Evolutionary conservation across 495 filamentous ascomycete genomes (phyloP), one percentile per base, ranked within the genome.

Genomic region (Podospora australis): DNA sequence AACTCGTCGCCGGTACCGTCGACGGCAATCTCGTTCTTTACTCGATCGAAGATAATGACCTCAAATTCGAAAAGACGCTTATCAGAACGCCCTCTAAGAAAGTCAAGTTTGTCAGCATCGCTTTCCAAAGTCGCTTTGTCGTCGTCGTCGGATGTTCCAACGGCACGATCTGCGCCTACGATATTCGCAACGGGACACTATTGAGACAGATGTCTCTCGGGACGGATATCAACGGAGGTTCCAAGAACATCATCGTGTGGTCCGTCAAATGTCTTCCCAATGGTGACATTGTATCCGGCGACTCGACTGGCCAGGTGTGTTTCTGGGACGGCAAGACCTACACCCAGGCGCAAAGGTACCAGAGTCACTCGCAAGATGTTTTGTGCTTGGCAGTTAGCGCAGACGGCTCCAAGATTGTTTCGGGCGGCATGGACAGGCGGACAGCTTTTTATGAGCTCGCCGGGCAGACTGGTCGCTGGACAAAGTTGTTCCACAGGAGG

Each of bases 311-410:
- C 24, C 87, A 95, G 59, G 72, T 99, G 8, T 80, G 84, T 44
- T 88, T 97, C 63, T 97, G 87, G 85, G 89, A 96, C 65, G 88
- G 86, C 28, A 90, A 84, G 70, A 94, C 83, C 41, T 94, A 91
- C 56, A 84, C 88, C 4, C 81, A 95, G 29, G 71, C 81, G 22
- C 92, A 97, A 62, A 77, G 91, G 41, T 77, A 97, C 41, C 79
- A 88, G 58, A 78, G 83, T 14, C 92, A 97, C 54, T 79, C 84
- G 38, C 87, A 91, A n/a, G 92, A 99, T 71, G 79, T 92, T 21
- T 68, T 99, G 50, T 88, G 88, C 61, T 68, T 99, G 4, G 83
- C 86, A 2, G 78, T 84, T 9, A 91, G 83, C 55, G 70, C 73
- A 11, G 86, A 95, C 64, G 92, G 92, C 11, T 78, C 81, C 17